Evolutionary conservation across 108 stramenopile genomes (phyloP), one percentile per base, ranked within the genome.

Genomic region (Pseudonitzschia delicatissima): DNA sequence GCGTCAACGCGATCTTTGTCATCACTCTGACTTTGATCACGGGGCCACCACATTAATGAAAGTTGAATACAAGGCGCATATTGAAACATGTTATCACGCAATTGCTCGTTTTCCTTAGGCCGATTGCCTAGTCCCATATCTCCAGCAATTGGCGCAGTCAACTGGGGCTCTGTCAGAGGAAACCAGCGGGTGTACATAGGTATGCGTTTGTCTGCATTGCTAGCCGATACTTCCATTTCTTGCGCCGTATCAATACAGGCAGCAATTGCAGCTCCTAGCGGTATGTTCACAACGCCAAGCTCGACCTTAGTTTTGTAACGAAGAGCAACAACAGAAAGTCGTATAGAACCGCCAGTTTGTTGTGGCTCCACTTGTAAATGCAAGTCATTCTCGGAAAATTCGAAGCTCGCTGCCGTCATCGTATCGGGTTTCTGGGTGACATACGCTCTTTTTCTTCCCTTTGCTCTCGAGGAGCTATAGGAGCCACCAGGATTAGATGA

Each of bases 291-390:
- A 45, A 92, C 77, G 3, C 91, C 90, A 20, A 96, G 70, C 64
- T 88, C 90, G 9, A 82, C 67, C 45, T 87, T 88, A 15, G 66
- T 67, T 39, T 84, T 85, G 48, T 85, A 34, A 33, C 73, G 31
- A 62, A 91, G 87, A 34, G 88, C 89, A 44, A 93, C 68, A n/a
- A 94, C 86, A 17, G 86, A 77, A 8, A 94, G 76, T 26, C 79
- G 76, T 48, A 94, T 64, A 2, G 83, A 80, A 23, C 88, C 88
- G 50, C 85, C 89, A 42, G 90, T 96, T 71, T 91, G 82, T 39
- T 90, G 87, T 35, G 86, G 87, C 35, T 88, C 89, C 6, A 96
- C 82, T 40, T 76, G 73, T 13, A 96, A 50, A 13, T 76, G 66
- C 36, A 91, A 48, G 70, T 90, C 90, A 42, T 91, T 81, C 23